phyloP scores from a whole-genome alignment of 2,329 filamentous ascomycete species.

The Colletotrichum spaethianum region DNA sequence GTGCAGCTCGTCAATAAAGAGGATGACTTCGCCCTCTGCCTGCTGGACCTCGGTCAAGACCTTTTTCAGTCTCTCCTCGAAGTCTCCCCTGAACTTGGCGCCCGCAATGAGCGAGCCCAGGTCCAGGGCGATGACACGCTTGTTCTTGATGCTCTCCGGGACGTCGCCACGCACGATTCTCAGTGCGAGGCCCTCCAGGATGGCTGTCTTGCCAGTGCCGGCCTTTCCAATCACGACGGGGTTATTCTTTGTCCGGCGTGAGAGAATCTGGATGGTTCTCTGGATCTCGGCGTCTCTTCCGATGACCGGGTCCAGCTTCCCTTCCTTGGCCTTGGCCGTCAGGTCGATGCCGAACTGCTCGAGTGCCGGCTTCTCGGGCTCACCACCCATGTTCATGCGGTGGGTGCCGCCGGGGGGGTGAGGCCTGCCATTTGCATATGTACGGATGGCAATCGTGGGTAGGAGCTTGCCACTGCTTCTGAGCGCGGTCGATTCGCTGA shows the following conservation, averaged over 20 bases:
- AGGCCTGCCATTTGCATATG: slow-evolving; percentile 80
- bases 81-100: slow-evolving; percentile 95
- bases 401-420: slow-evolving; percentile 94
- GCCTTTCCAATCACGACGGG: slow-evolving; percentile 93
- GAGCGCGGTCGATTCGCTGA: slow-evolving; percentile 21
- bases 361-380: slow-evolving; percentile 85
- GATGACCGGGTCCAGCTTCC: slow-evolving; percentile 96
- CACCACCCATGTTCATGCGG: slow-evolving; percentile 87
- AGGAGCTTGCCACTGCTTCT: slow-evolving; percentile 48
- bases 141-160: slow-evolving; percentile 95
- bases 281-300: slow-evolving; percentile 93
- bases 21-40: slow-evolving; percentile 88
- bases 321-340: slow-evolving; percentile 85
- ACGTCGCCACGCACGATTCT: slow-evolving; percentile 94
- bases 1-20: slow-evolving; percentile 97
- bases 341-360: slow-evolving; percentile 94
- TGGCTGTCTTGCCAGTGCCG: slow-evolving; percentile 94
- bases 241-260: slow-evolving; percentile 94
- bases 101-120: slow-evolving; percentile 94
- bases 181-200: slow-evolving; percentile 90
- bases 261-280: slow-evolving; percentile 93
- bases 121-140: slow-evolving; percentile 88
- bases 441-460: slow-evolving; percentile 60
- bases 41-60: slow-evolving; percentile 93
- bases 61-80: slow-evolving; percentile 93